These are phyloP conservation scores for Pythium vanterpoolii DNA, from an alignment of 352 stramenopile species.

Conservation along the genomic window DNA sequence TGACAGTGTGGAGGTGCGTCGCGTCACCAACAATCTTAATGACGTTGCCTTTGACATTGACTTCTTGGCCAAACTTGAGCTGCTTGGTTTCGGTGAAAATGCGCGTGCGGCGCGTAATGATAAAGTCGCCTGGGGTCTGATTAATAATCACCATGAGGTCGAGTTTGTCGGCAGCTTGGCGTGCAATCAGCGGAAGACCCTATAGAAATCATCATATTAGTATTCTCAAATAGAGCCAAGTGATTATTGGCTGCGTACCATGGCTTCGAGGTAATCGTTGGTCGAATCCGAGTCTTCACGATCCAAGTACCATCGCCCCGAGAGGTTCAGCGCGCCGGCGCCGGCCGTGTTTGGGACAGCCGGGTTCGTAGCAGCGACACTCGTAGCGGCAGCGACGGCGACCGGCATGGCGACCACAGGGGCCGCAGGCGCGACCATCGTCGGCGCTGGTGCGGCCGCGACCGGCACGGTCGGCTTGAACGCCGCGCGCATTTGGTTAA, in stretches of 20 bases:
- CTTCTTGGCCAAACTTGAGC: slow-evolving; percentile 84
- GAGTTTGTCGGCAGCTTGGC: slow-evolving; percentile 84
- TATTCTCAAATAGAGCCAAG: background rate
- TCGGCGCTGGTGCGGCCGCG: slow-evolving; percentile 23
- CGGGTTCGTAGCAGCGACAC: slow-evolving; percentile 33
- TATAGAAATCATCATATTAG: slow-evolving; percentile 20
- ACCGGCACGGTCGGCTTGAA: slow-evolving; percentile 53
- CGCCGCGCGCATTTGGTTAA: slow-evolving; percentile 67
- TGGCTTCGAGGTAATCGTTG: slow-evolving; percentile 88
- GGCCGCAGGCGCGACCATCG: slow-evolving; percentile 20
- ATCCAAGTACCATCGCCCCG: slow-evolving; percentile 81
- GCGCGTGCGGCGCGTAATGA: slow-evolving; percentile 83
- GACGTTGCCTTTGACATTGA: slow-evolving; percentile 87
- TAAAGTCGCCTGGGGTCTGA: slow-evolving; percentile 78
- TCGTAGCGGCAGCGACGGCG: slow-evolving; percentile 18
- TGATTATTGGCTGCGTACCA: slow-evolving; percentile 30
- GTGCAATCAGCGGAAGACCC: slow-evolving; percentile 80
- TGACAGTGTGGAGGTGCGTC: slow-evolving; percentile 69
- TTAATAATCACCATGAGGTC: slow-evolving; percentile 89
- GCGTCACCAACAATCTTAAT: slow-evolving; percentile 82
- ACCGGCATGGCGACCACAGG: slow-evolving; percentile 18
- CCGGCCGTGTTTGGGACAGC: slow-evolving; percentile 68
- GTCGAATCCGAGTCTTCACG: slow-evolving; percentile 87
- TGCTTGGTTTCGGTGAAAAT: slow-evolving; percentile 90
- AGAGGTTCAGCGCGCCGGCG: slow-evolving; percentile 75